Base-by-base conservation (phyloP, 306 rosid species). In the Neltuma alba region DNA sequence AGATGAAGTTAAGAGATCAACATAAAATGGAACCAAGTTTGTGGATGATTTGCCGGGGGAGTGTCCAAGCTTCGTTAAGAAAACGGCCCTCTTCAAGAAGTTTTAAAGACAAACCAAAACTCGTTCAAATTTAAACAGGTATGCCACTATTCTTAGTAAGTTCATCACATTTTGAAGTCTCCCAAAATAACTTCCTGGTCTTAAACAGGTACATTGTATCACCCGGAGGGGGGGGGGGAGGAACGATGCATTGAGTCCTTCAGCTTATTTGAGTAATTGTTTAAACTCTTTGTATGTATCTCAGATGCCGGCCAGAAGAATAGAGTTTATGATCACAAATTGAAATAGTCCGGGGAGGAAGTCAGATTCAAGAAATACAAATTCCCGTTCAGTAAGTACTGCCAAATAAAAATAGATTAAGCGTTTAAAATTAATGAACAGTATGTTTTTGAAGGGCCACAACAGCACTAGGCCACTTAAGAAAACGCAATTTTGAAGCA, bases 401-500 rank as follows among this genome's bases (percentile, higher is more conserved):
- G 60, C 44, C 44, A 65, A 37, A 34, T 15, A 31, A 70, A 52
- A 70, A 52, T 42, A 76, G 31, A 44, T 62, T n/a, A 57, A 48
- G 37, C 9, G 47, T 63, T 31, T 28, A 73, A 55, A 9, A n/a
- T n/a, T n/a, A n/a, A n/a, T n/a, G n/a, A n/a, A 44, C 33, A 37
- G 6, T 36, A 11, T 42, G 4, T 14, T 42, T 42, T 42, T 42
- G 11, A 78, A 54, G 33, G 33, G 41, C 20, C 58, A 3, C 27
- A 16, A 21, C 5, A 48, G 40, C 25, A 25, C 1, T 37, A 2
- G 58, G 80, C 77, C 82, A 58, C 31, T 55, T 42, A 58, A 67
- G 20, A 44, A 61, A 75, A 68, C 74, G 70, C 2, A 31, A 42
- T 16, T 80, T 58, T 23, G 9, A 78, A 77, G 73, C 64, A 7